phyloP scores from a whole-genome alignment of 1,284 basidiomycete genomes.

The Melampsora americana region DNA sequence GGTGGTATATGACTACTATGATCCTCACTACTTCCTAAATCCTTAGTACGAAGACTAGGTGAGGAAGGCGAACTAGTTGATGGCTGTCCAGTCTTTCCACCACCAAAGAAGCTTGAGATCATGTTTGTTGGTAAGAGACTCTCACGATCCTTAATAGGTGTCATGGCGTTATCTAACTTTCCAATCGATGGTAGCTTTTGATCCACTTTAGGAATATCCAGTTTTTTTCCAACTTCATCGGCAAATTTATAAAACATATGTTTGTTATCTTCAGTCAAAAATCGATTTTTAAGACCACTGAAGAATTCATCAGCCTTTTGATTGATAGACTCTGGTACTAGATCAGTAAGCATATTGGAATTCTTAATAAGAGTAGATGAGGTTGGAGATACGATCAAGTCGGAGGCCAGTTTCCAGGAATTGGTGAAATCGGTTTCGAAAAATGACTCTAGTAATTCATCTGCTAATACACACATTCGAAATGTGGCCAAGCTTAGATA shows the following conservation, averaged over 20 bases:
- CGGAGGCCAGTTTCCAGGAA: slow-evolving; percentile 76
- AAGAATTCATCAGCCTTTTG: slow-evolving; percentile 52
- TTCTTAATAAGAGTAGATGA: slow-evolving; percentile 3
- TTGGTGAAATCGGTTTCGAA: slow-evolving; percentile 82
- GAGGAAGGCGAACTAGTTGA: slow-evolving; percentile 4
- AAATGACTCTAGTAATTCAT: slow-evolving; percentile 89
- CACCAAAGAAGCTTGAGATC: slow-evolving; percentile 48
- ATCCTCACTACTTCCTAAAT: slow-evolving; percentile 7
- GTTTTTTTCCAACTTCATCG: slow-evolving; percentile 85
- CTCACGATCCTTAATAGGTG: slow-evolving; percentile 83
- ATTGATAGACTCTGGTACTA: slow-evolving; percentile 36
- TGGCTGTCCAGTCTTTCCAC: slow-evolving; percentile 5
- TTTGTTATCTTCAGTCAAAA: slow-evolving; percentile 81
- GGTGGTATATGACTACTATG: slow-evolving; percentile 13
- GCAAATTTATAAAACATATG: slow-evolving; percentile 79
- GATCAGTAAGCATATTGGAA: slow-evolving; percentile 31
- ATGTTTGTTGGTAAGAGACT: slow-evolving; percentile 63
- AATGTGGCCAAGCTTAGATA: slow-evolving; percentile 63
- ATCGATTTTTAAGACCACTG: slow-evolving; percentile 68
- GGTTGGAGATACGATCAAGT: slow-evolving; percentile 58
- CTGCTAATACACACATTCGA: slow-evolving; percentile 93
- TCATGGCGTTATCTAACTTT: slow-evolving; percentile 67
- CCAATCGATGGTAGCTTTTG: slow-evolving; percentile 64
- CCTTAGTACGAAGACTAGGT: slow-evolving; percentile 36
- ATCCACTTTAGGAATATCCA: slow-evolving; percentile 63